Evolutionary conservation across 73 alveolate species (phyloP).

Genomic region (Paramecium sexaurelia): DNA sequence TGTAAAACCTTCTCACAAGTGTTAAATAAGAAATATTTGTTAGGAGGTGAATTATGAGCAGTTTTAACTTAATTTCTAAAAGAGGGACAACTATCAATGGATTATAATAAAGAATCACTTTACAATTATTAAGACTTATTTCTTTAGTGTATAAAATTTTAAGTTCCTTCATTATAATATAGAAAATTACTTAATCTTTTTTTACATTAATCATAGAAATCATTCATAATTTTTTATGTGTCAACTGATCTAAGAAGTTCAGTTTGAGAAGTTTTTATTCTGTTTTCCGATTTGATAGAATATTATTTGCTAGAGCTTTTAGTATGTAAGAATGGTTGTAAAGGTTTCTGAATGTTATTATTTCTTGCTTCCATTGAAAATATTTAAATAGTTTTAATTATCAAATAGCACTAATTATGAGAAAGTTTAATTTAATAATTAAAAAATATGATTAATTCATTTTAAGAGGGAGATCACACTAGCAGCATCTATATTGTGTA

Average conservation of each 20-base stretch:
- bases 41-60: not conserved
- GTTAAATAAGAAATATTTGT: not conserved
- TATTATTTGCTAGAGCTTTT: not conserved
- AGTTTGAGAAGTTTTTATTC: not conserved
- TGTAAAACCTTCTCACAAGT: not conserved
- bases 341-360: not conserved
- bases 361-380: not conserved
- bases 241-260: not conserved
- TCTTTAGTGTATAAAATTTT: not conserved
- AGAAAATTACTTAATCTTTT: not conserved
- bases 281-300: constrained; percentile 5
- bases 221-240: not conserved
- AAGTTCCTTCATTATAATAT: not conserved
- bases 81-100: not conserved
- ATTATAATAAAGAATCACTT: not conserved
- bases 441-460: not conserved
- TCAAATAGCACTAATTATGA: not conserved
- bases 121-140: not conserved
- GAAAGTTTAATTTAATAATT: not conserved
- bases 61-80: not conserved
- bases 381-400: not conserved
- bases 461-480: constrained; percentile 29
- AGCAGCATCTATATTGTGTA: not conserved
- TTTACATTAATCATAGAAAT: constrained; percentile 26
- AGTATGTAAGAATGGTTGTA: not conserved